Evolutionary conservation across 768 basidiomycete genomes (phyloP).

Genomic region (Russula griseocarnosa): DNA sequence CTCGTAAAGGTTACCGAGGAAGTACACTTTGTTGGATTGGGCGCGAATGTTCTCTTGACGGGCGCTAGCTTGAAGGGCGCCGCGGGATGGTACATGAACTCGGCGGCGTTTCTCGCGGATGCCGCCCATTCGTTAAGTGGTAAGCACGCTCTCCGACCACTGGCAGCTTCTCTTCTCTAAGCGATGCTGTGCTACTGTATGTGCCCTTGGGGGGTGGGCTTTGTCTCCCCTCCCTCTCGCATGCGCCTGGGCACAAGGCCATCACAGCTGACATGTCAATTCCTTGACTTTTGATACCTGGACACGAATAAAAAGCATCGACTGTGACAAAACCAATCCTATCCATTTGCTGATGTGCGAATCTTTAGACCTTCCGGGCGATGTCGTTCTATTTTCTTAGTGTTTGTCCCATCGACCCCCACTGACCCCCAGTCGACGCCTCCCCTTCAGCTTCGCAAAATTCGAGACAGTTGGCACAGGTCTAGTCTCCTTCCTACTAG

Average conservation of each 20-base stretch:
- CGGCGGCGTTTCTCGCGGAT: slow-evolving; percentile 86
- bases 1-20: slow-evolving; percentile 83
- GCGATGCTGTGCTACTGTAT: neutral
- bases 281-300: neutral
- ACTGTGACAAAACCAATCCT: no score
- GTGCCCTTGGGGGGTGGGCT: neutral
- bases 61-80: slow-evolving; percentile 76
- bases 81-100: slow-evolving; percentile 89
- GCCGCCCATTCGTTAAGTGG: slow-evolving; percentile 89
- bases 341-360: no score
- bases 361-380: slow-evolving; percentile 70
- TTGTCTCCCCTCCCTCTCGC: neutral
- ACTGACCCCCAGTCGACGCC: slow-evolving; percentile 70
- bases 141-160: slow-evolving; percentile 42
- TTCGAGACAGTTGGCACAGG: slow-evolving; percentile 96
- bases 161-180: neutral
- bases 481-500: slow-evolving; percentile 79
- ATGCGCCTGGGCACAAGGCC: no score
- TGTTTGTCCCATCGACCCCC: slow-evolving; percentile 72
- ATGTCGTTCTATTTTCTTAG: slow-evolving; percentile 89
- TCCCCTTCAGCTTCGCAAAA: slow-evolving; percentile 89
- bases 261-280: neutral
- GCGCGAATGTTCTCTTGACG: slow-evolving; percentile 79
- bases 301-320: neutral
- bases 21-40: slow-evolving; percentile 81